Evolutionary conservation across 345 rosid genomes (phyloP).

Genomic region (Sonneratia alba): DNA sequence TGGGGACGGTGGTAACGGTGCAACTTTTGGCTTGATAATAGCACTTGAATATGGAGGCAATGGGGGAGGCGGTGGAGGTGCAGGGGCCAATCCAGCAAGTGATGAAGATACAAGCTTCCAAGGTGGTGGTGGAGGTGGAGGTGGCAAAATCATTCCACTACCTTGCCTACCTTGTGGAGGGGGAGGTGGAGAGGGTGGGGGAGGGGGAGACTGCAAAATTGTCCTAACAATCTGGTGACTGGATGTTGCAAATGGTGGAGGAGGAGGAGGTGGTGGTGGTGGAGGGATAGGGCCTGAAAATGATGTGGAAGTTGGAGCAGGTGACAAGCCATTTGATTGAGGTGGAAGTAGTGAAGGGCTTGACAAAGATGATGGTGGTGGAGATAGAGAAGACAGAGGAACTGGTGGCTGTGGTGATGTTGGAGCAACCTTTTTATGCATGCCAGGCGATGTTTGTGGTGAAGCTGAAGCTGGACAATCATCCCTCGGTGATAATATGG

Average conservation of each 20-base stretch:
- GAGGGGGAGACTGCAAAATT: neutral
- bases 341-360: conserved; percentile 16
- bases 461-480: conserved; percentile 21
- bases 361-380: conserved; percentile 20
- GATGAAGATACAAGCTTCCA: conserved; percentile 41
- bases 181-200: conserved; percentile 25
- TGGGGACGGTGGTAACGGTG: conserved; percentile 10
- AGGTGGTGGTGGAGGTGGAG: conserved; percentile 43
- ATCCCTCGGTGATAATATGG: neutral
- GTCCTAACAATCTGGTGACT: neutral
- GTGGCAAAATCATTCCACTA: conserved; percentile 27
- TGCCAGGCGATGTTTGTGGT: conserved; percentile 10
- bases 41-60: neutral
- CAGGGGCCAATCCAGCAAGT: neutral
- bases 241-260: neutral
- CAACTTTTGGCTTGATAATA: conserved; percentile 4
- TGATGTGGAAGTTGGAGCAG: neutral
- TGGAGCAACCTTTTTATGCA: conserved; percentile 18
- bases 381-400: neutral
- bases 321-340: conserved; percentile 2
- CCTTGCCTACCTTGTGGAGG: conserved; percentile 20
- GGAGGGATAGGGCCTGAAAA: neutral
- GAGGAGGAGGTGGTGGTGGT: neutral
- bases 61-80: conserved; percentile 7
- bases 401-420: conserved; percentile 19